Evolutionary conservation across 73 alveolate genomes (phyloP).

Genomic region (Uronychia setigera): DNA sequence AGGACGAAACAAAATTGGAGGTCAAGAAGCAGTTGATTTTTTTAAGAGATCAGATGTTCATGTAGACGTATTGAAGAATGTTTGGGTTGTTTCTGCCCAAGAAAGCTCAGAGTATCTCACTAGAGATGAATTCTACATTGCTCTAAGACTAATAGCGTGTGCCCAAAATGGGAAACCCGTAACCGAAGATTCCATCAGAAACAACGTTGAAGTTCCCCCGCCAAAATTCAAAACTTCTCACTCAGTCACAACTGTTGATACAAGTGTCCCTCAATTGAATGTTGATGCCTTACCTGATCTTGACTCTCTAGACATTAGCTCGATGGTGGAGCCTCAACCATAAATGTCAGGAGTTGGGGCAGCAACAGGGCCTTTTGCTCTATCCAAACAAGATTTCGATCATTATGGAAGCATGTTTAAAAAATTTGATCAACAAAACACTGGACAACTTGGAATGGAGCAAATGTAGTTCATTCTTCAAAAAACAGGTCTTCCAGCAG

Average conservation of each 20-base stretch:
- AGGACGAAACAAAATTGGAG: slow-evolving; percentile 75
- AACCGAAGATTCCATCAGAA: slow-evolving; percentile 69
- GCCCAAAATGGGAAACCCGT: slow-evolving; percentile 92
- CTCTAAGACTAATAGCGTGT: slow-evolving; percentile 88
- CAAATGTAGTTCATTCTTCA: neutral
- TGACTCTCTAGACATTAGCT: slow-evolving; percentile 17
- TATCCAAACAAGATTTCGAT: neutral
- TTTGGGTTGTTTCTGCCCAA: slow-evolving; percentile 85
- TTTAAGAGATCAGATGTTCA: slow-evolving; percentile 85
- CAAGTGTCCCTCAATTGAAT: neutral
- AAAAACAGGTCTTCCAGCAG: neutral
- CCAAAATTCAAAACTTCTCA: slow-evolving; percentile 69
- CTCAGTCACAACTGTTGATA: neutral
- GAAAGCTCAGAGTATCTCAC: slow-evolving; percentile 67
- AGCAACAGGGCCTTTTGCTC: too few relatives aligned
- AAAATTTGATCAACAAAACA: neutral
- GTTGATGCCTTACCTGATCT: neutral
- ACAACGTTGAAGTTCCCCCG: slow-evolving; percentile 75
- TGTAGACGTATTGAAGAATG: slow-evolving; percentile 65
- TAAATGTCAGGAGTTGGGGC: slow-evolving; percentile 32
- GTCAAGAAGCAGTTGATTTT: slow-evolving; percentile 86
- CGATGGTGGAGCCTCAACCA: slow-evolving; percentile 7
- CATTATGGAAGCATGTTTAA: neutral
- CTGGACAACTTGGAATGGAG: neutral
- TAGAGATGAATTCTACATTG: slow-evolving; percentile 91